phyloP scores from a whole-genome alignment of 345 rosid species.

The Hypericum perforatum region DNA sequence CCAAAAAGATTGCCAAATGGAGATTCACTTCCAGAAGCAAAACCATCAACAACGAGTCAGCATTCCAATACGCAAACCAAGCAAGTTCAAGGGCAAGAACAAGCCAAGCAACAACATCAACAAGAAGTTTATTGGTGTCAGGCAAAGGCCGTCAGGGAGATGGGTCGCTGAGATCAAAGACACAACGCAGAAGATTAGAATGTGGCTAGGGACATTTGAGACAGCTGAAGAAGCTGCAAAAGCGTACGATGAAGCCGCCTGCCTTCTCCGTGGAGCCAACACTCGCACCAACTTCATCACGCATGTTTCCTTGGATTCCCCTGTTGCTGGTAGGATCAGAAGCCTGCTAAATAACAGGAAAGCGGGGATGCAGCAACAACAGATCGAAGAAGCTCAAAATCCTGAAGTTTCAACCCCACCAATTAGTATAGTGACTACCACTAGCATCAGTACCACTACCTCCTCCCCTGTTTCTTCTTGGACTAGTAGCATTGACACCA shows the following conservation, averaged over 20 bases:
- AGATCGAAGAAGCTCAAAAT: neutral
- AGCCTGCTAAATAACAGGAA: constrained; percentile 45
- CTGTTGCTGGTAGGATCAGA: constrained; percentile 51
- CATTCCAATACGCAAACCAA: constrained; percentile 16
- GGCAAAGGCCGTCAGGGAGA: constrained; percentile 75
- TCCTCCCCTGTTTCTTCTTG: neutral
- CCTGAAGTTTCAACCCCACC: constrained; percentile 15
- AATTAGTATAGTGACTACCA: constrained; percentile 1
- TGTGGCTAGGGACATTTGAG: constrained; percentile 78
- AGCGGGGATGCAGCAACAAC: constrained; percentile 13
- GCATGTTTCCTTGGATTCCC: constrained; percentile 43
- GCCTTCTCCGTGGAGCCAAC: constrained; percentile 69
- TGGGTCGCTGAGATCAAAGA: constrained; percentile 83
- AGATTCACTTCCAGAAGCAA: constrained; percentile 39
- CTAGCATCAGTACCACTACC: neutral
- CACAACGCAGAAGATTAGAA: constrained; percentile 62
- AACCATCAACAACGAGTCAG: constrained; percentile 3
- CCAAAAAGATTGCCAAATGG: constrained; percentile 21
- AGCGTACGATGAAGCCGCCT: constrained; percentile 73
- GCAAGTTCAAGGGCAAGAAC: constrained; percentile 34
- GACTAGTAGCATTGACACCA: constrained; percentile 11
- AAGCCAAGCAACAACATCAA: constrained; percentile 9
- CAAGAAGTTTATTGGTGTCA: constrained; percentile 54
- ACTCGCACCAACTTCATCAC: constrained; percentile 66
- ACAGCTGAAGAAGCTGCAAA: constrained; percentile 70